These are phyloP conservation scores for Cryphonectria carpinicola DNA, from an alignment of 2,329 filamentous ascomycete species.

Conservation along the genomic window DNA sequence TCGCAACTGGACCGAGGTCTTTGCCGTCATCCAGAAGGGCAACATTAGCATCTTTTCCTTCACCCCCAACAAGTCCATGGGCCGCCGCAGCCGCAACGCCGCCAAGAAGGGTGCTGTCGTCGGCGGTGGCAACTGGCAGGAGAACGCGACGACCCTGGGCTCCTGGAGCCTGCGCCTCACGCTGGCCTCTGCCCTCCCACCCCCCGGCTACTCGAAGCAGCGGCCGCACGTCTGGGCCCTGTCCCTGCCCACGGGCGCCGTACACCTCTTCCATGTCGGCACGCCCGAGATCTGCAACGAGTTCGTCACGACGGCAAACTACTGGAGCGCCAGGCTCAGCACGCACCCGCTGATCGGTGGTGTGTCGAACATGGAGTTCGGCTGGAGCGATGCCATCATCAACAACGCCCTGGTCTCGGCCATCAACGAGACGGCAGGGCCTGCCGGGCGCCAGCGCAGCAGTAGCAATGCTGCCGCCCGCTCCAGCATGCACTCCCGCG, in stretches of 20 bases:
- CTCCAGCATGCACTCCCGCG: constrained; percentile 52
- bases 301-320: constrained; percentile 93
- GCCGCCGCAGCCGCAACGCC: constrained; percentile 54
- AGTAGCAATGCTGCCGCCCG: constrained; percentile 50
- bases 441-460: constrained; percentile 43
- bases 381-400: constrained; percentile 88
- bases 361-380: constrained; percentile 96
- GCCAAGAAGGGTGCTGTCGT: constrained; percentile 67
- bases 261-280: constrained; percentile 97
- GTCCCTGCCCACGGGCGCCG: constrained; percentile 87
- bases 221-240: constrained; percentile 94
- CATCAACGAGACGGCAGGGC: constrained; percentile 51
- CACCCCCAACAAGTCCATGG: constrained; percentile 73
- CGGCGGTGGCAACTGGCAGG: constrained; percentile 97
- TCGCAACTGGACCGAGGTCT: constrained; percentile 91
- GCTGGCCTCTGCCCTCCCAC: constrained; percentile 84
- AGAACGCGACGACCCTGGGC: constrained; percentile 88
- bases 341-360: constrained; percentile 92
- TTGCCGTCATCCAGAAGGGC: constrained; percentile 94
- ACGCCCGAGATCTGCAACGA: constrained; percentile 93
- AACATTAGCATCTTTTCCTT: constrained; percentile 95
- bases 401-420: constrained; percentile 59
- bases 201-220: constrained; percentile 89
- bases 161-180: constrained; percentile 89
- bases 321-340: constrained; percentile 93